Conservation (phyloP, 768 basidiomycete species). For the Agrocybe pediades region DNA sequence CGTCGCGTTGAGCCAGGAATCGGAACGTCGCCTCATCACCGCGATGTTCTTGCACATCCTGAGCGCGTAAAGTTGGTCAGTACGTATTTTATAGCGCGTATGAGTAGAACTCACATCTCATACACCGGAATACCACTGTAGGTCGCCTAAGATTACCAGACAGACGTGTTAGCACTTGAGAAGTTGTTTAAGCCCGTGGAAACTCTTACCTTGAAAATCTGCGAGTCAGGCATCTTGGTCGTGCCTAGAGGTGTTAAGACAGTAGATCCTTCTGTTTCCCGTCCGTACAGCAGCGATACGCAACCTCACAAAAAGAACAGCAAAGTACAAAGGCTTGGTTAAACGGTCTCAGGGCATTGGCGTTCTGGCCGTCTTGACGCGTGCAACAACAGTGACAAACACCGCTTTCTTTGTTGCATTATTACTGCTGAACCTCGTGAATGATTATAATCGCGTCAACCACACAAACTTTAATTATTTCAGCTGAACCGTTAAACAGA, state of each 20-base stretch:
- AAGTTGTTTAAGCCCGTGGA: conserved; percentile 6
- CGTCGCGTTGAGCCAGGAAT: conserved; percentile 99
- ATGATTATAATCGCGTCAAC: too few species aligned
- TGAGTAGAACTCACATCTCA: conserved; percentile 71
- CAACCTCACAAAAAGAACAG: background rate
- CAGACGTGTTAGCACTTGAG: conserved; percentile 25
- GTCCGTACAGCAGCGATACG: background rate
- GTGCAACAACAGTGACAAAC: conserved; percentile 43
- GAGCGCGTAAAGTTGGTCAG: conserved; percentile 38
- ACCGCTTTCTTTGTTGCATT: conserved; percentile 11
- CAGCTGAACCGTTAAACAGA: too few species aligned
- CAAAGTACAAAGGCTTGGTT: conserved; percentile 5
- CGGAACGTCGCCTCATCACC: conserved; percentile 94
- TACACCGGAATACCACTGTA: conserved; percentile 94
- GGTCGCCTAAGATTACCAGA: conserved; percentile 61
- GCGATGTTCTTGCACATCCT: conserved; percentile 97
- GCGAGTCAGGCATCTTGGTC: conserved; percentile 70
- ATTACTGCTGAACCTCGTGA: too few species aligned
- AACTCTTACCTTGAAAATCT: conserved; percentile 82
- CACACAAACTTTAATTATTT: too few species aligned
- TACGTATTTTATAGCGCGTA: conserved; percentile 32
- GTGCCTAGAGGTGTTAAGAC: background rate
- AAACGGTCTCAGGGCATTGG: conserved; percentile 19
- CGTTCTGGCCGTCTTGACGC: conserved; percentile 34
- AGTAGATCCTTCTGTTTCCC: background rate